Conservation (phyloP, 495 filamentous ascomycete genomes). For the Achaetomiella virescens region DNA sequence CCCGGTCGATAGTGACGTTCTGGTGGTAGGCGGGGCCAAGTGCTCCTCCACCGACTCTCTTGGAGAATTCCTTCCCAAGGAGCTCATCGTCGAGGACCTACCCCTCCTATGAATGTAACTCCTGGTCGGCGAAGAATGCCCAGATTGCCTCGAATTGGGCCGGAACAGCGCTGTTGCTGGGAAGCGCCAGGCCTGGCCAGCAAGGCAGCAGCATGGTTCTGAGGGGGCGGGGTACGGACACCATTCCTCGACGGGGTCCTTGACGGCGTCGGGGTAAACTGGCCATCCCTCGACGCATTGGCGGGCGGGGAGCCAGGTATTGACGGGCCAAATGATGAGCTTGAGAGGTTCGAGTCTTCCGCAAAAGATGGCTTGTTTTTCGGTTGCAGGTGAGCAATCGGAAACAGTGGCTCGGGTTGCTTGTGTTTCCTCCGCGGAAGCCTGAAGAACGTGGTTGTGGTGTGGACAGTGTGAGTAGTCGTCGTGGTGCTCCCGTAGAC, state of each 20-base stretch:
- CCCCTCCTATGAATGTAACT: slow-evolving; percentile 52
- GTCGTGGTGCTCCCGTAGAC: slow-evolving; percentile 58
- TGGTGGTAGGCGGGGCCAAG: slow-evolving; percentile 50
- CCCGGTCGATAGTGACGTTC: slow-evolving; percentile 78
- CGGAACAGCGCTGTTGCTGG: slow-evolving; percentile 55
- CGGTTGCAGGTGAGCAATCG: slow-evolving; percentile 65
- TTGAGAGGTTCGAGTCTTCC: slow-evolving; percentile 27
- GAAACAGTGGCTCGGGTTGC: slow-evolving; percentile 76
- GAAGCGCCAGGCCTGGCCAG: slow-evolving; percentile 30
- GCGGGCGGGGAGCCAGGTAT: slow-evolving; percentile 13
- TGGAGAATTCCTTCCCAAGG: slow-evolving; percentile 44
- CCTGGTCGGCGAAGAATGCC: slow-evolving; percentile 63
- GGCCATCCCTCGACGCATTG: slow-evolving; percentile 20
- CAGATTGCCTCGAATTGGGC: slow-evolving; percentile 61
- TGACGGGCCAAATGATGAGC: slow-evolving; percentile 26
- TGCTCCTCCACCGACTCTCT: slow-evolving; percentile 53
- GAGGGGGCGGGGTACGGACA: slow-evolving; percentile 31
- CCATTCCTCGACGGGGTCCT: slow-evolving; percentile 45
- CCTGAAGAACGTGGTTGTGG: slow-evolving; percentile 68
- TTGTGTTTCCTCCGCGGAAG: slow-evolving; percentile 71
- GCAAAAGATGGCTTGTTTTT: slow-evolving; percentile 47
- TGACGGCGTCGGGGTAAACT: slow-evolving; percentile 41
- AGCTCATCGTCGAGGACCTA: slow-evolving; percentile 87
- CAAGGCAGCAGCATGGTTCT: slow-evolving; percentile 20
- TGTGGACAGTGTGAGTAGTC: slow-evolving; percentile 54